A percentile compares a stretch with the other conserved stretches of the same genome.
phyloP scores from a whole-genome alignment of 2,329 filamentous ascomycete genomes.

The Aplosporella prunicola region DNA sequence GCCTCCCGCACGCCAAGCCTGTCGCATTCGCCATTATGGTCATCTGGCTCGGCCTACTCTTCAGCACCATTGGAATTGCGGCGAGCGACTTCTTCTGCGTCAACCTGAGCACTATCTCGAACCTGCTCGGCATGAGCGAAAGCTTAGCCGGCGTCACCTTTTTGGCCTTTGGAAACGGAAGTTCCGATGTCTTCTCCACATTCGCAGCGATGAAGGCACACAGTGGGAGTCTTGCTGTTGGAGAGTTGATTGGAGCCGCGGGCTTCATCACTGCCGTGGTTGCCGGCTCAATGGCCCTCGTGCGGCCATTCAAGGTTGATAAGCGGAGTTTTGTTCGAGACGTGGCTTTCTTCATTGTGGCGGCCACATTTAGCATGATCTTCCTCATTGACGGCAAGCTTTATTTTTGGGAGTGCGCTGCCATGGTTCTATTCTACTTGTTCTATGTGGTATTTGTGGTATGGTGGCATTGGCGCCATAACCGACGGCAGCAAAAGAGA shows the following conservation, averaged over 20 bases:
- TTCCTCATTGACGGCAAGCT: slow-evolving; percentile 80
- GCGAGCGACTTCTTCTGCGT: slow-evolving; percentile 98
- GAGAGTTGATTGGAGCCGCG: slow-evolving; percentile 88
- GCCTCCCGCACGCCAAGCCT: slow-evolving; percentile 55
- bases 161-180: slow-evolving; percentile 93
- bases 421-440: slow-evolving; percentile 84
- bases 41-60: slow-evolving; percentile 78
- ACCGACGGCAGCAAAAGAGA: slow-evolving; percentile 50
- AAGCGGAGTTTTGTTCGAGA: slow-evolving; percentile 85
- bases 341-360: slow-evolving; percentile 81
- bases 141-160: slow-evolving; percentile 95
- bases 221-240: slow-evolving; percentile 91
- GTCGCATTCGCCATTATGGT: slow-evolving; percentile 72
- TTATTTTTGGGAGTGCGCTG: slow-evolving; percentile 76
- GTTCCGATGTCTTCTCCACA: slow-evolving; percentile 95
- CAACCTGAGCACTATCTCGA: slow-evolving; percentile 87
- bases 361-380: slow-evolving; percentile 75
- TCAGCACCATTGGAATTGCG: slow-evolving; percentile 94
- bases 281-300: slow-evolving; percentile 91
- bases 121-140: slow-evolving; percentile 84
- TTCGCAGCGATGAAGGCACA: slow-evolving; percentile 97
- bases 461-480: slow-evolving; percentile 80
- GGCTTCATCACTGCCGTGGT: slow-evolving; percentile 96
- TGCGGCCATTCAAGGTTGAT: slow-evolving; percentile 88
- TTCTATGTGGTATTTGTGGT: slow-evolving; percentile 88